A percentile compares a stretch with the other conserved stretches of the same genome.
Evolutionary conservation across 1,139 yeast genomes (phyloP).

Genomic region (Diutina pseudorugosa): DNA sequence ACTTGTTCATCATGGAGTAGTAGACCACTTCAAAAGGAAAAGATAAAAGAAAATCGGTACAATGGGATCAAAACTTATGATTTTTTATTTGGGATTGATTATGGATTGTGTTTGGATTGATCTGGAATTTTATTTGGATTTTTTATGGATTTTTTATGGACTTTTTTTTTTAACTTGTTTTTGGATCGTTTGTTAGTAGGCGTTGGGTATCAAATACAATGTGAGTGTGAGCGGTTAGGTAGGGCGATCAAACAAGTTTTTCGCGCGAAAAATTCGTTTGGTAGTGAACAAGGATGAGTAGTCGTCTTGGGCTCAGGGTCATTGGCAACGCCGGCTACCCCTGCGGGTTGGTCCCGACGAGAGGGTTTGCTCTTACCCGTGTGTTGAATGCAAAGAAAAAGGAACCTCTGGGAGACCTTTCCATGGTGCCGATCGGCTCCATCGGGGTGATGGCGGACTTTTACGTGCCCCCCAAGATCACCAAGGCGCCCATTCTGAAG

Average conservation of each 20-base stretch:
- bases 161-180: too few species aligned
- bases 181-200: neutral
- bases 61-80: neutral
- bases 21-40: too few species aligned
- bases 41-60: neutral
- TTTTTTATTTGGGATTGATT: neutral
- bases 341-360: neutral
- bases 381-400: neutral
- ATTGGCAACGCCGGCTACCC: neutral
- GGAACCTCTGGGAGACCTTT: conserved; percentile 16
- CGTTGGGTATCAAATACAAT: neutral
- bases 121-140: neutral
- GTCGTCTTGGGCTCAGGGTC: neutral
- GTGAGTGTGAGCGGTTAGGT: neutral
- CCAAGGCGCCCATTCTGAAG: conserved; percentile 18
- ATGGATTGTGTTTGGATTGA: too few species aligned
- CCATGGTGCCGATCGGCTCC: conserved; percentile 27
- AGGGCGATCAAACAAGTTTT: neutral
- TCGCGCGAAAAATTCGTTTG: neutral
- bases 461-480: conserved; percentile 29
- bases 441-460: conserved; percentile 34
- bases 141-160: too few species aligned
- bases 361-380: neutral
- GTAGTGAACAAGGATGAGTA: neutral
- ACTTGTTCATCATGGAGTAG: conserved; percentile 1